Percentiles rank a stretch among this genome's conserved stretches.
Conservation (phyloP, 805 yeast species). For the Cyberlindnera lachancei region DNA sequence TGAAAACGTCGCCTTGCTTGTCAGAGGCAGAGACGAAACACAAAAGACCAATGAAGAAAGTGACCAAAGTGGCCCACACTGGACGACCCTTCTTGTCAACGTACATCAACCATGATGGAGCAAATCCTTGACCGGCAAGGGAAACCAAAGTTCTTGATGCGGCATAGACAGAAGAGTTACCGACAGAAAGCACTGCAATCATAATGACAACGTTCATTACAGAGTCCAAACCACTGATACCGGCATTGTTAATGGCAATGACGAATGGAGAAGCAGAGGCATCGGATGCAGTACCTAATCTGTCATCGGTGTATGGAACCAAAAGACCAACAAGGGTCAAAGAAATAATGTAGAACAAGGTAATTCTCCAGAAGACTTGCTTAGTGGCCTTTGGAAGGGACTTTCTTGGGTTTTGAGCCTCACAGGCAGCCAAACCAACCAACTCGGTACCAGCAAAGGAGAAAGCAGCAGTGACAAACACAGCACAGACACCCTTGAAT, state of each 20-base stretch:
- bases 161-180: constrained; percentile 46
- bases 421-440: constrained; percentile 44
- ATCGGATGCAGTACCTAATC: constrained; percentile 43
- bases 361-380: constrained; percentile 66
- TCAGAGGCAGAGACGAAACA: constrained; percentile 58
- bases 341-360: constrained; percentile 58
- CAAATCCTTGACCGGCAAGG: constrained; percentile 42
- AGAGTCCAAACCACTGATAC: constrained; percentile 51
- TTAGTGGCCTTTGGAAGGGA: constrained; percentile 41
- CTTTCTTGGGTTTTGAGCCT: constrained; percentile 38
- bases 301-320: constrained; percentile 55
- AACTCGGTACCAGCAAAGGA: constrained; percentile 66
- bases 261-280: constrained; percentile 78
- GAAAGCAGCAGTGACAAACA: constrained; percentile 57
- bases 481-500: constrained; percentile 46
- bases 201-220: constrained; percentile 56
- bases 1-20: constrained; percentile 50
- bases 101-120: constrained; percentile 39
- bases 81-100: constrained; percentile 51
- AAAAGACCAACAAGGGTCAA: constrained; percentile 53
- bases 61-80: constrained; percentile 35
- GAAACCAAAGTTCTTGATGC: constrained; percentile 48
- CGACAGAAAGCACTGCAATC: constrained; percentile 47
- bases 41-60: constrained; percentile 43
- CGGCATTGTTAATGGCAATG: constrained; percentile 57